Conservation (phyloP, 2,329 filamentous ascomycete species). For the Coniochaeta prunicola region DNA sequence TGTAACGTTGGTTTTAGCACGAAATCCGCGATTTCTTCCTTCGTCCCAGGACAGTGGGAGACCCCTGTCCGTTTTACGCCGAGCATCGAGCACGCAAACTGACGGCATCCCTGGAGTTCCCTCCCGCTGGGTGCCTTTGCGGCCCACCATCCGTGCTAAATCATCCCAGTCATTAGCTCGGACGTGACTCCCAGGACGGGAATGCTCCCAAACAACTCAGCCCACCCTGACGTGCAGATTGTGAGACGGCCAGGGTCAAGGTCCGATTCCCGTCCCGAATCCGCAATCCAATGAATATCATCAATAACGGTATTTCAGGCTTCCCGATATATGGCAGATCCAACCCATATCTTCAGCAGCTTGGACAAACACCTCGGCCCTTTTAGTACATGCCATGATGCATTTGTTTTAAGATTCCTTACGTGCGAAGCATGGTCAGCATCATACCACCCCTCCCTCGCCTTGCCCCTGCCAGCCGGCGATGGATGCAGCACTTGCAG, state of each 20-base stretch:
- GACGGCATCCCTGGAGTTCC: constrained; percentile 8
- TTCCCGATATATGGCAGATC: not conserved
- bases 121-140: constrained; percentile 5
- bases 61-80: constrained; percentile 14
- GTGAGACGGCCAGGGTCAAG: not conserved
- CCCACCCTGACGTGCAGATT: constrained; percentile 7
- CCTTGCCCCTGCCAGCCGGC: not conserved
- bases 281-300: not conserved
- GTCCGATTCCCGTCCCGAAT: not conserved
- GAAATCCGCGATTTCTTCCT: not conserved
- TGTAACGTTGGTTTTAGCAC: not conserved
- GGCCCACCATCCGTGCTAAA: not conserved
- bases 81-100: constrained; percentile 12
- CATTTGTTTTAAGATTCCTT: not conserved
- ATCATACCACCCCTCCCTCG: not conserved
- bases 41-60: not conserved
- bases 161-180: not conserved
- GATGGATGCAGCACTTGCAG: not conserved
- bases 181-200: constrained; percentile 5
- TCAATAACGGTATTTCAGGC: not conserved
- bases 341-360: not conserved
- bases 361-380: not conserved
- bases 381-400: not conserved
- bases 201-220: not conserved
- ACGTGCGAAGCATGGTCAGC: not conserved